Evolutionary conservation across 2,329 filamentous ascomycete genomes (phyloP).

Genomic region (Venturiaceae sp.): DNA sequence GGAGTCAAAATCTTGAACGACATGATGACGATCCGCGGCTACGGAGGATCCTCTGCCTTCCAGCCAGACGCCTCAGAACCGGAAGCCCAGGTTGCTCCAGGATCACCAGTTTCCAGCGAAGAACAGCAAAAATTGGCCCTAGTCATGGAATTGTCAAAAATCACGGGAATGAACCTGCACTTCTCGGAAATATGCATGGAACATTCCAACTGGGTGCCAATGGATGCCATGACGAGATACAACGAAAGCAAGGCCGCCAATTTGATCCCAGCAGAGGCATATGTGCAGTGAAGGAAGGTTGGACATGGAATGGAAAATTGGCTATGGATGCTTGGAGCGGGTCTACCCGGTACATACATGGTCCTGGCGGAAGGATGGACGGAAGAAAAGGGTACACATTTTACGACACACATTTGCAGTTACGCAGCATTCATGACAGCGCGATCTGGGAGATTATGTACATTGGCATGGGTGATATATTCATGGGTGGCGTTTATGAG

Average conservation of each 20-base stretch:
- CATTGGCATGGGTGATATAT: not conserved
- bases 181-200: slow-evolving; percentile 75
- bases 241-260: slow-evolving; percentile 54
- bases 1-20: slow-evolving; percentile 72
- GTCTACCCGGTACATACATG: not conserved
- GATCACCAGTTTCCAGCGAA: not conserved
- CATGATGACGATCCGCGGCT: slow-evolving; percentile 63
- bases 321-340: not conserved
- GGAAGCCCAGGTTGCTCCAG: not conserved
- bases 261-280: slow-evolving; percentile 30
- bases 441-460: not conserved
- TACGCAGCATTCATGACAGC: not conserved
- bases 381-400: not conserved
- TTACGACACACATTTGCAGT: not conserved
- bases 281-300: slow-evolving; percentile 16
- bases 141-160: slow-evolving; percentile 58
- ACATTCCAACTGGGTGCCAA: slow-evolving; percentile 71
- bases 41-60: slow-evolving; percentile 46
- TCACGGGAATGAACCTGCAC: slow-evolving; percentile 69
- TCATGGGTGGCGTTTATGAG: not conserved
- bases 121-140: slow-evolving; percentile 53
- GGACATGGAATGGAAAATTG: not conserved
- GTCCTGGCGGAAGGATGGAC: not conserved
- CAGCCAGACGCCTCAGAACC: slow-evolving; percentile 4
- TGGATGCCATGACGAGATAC: slow-evolving; percentile 66